Base-by-base conservation (phyloP, 129 eudicot species). In the Calendula officinalis region DNA sequence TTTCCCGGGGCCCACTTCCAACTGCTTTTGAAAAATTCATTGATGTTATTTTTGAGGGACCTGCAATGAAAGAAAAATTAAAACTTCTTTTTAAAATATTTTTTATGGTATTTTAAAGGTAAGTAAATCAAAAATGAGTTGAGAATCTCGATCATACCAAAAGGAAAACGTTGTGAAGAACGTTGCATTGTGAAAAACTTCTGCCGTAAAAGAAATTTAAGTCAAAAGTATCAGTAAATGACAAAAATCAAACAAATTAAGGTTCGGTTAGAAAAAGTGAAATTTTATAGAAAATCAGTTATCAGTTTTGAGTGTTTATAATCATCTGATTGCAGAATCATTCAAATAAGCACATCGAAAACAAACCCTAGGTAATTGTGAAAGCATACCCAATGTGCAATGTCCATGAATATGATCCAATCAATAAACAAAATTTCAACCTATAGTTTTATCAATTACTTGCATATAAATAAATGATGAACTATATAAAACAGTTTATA, bases 1-100 rank as follows among this genome's bases (percentile, higher is more conserved):
- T 15, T 51, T 57, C 74, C 75, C 77, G 57, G 16, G 75, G 62
- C 62, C 79, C 77, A 41, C 64, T 73, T 44, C 86, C 82, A 69
- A 79, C 77, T 12, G 70, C 82, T 56, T 76, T 71, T 39, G 90
- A 66, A 16, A 67, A 75, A 48, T 74, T 70, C 65, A 71, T 72
- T 17, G 79, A 46, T 35, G 72, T 55, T 49, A 68, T 22, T 64
- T 67, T 78, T 33, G 64, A 52, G 55, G 83, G 72, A 67, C 85
- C 90, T 84, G 50, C 60, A 17, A 65, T 27, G 64, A 40, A 40
- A 39, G 6, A 8, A 57, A 46, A 34, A 40, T 17, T 39, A 14
- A 56, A 27, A 11, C 3, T 7, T 6, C 9, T 61, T 2, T 58
- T 36, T 22, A 0, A n/a, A 56, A n/a, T 10, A 42, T 36, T 10